Evolutionary conservation across 2,329 filamentous ascomycete genomes (phyloP).

Genomic region (Botrytis medusae): DNA sequence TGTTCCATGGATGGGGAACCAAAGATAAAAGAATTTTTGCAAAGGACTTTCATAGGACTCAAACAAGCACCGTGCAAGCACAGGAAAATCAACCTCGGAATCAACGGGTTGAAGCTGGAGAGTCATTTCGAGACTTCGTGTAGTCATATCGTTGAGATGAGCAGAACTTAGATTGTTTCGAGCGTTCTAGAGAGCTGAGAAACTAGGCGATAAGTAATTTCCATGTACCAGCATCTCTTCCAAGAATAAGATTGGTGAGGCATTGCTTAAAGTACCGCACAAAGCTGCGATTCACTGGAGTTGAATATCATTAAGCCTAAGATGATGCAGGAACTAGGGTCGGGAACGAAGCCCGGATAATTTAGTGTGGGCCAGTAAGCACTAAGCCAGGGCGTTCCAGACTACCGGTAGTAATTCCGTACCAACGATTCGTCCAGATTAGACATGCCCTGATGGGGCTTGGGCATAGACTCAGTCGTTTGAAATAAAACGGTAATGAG

Average conservation of each 20-base stretch:
- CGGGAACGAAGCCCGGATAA: neutral
- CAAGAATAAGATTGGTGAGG: neutral
- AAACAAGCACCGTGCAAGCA: slow-evolving; percentile 30
- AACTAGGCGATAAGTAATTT: neutral
- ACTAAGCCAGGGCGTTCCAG: neutral
- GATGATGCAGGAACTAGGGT: neutral
- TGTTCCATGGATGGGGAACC: slow-evolving; percentile 18
- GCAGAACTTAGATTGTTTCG: neutral
- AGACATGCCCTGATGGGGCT: neutral
- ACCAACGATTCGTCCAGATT: neutral
- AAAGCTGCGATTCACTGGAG: neutral
- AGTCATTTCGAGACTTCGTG: neutral
- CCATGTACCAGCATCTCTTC: neutral
- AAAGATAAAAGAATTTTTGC: slow-evolving; percentile 20
- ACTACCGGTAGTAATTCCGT: neutral
- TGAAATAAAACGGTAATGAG: neutral
- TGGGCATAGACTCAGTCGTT: neutral
- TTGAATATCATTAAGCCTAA: neutral
- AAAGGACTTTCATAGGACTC: slow-evolving; percentile 17
- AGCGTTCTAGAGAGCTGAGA: neutral
- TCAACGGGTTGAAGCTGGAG: slow-evolving; percentile 16
- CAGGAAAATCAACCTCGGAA: slow-evolving; percentile 29
- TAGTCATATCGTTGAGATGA: neutral
- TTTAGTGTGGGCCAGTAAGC: neutral
- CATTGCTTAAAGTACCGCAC: neutral